These are phyloP conservation scores for Diaporthe batatas DNA, from an alignment of 2,329 filamentous ascomycete species.

Conservation along the genomic window DNA sequence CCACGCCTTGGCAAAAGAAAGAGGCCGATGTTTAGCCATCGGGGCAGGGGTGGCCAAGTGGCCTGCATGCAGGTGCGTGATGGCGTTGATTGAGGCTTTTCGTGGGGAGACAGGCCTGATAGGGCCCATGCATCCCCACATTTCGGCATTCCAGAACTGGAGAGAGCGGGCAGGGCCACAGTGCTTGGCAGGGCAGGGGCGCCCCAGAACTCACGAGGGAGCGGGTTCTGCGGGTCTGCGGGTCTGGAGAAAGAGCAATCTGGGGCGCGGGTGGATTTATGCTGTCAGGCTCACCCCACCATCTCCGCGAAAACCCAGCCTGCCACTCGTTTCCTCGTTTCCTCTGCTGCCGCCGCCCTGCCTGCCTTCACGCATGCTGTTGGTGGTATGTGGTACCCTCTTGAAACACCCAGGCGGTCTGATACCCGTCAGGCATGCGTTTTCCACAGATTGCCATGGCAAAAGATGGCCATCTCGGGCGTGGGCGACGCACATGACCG, in stretches of 20 bases:
- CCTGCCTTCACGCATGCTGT: too few relatives aligned
- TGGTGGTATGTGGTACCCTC: not conserved
- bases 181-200: conserved; percentile 2
- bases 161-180: not conserved
- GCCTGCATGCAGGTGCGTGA: not conserved
- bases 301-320: conserved; percentile 23
- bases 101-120: conserved; percentile 10
- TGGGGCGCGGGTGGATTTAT: conserved; percentile 26
- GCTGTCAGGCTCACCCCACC: conserved; percentile 32
- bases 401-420: not conserved
- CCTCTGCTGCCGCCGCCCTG: not conserved
- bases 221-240: not conserved
- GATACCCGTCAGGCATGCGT: not conserved
- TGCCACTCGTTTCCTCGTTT: conserved; percentile 9
- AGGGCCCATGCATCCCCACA: conserved; percentile 3
- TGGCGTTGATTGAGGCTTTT: conserved; percentile 16
- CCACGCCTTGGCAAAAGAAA: conserved; percentile 6
- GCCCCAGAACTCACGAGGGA: conserved; percentile 30
- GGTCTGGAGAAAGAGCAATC: conserved; percentile 30
- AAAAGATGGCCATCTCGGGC: not conserved
- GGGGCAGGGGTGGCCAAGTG: not conserved
- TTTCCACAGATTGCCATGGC: not conserved
- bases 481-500: not conserved
- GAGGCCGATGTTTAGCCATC: conserved; percentile 30
- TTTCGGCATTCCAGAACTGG: conserved; percentile 33